Evolutionary conservation across 1,284 basidiomycete species (phyloP), one percentile per base, ranked within the genome.

Genomic region (Heterobasidion occidentale): DNA sequence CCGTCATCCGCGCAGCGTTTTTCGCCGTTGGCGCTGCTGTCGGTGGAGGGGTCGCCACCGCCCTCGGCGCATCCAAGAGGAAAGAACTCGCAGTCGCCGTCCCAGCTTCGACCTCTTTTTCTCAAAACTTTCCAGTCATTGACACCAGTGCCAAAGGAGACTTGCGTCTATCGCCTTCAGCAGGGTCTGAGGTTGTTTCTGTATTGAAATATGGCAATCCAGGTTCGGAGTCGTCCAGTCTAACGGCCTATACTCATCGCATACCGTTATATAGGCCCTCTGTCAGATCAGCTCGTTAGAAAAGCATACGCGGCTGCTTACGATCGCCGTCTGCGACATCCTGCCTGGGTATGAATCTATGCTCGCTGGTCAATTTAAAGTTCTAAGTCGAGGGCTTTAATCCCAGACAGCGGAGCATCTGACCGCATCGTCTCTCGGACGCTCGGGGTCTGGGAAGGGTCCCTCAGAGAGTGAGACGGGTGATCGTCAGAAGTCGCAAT

Each of bases 231-330:
- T 59, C 44, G 20, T 54, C 48, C 35, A 20, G 36, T 54, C n/a
- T 42, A n/a, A 42, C 27, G 5, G 27, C 6, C 27, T 27, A 27
- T 27, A 27, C 5, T 27, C 27, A 27, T 27, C 27, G 4, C 27
- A 27, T 27, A 1, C 27, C 27, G 27, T 27, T 27, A 4, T 27
- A 27, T 59, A 92, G 94, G 94, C 15, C 94, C 94, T 12, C 78
- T 93, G 34, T 79, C 88, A 5, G 94, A 98, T 71, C 71, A 88
- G 11, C 77, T 97, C 46, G 78, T 86, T 36, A 80, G 92, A 46
- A 83, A 84, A 65, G 93, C 90, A 8, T 97, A 96, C 67, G 85
- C 91, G 27, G 86, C 92, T 4, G 91, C 84, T 3, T 99, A 99
- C 70, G 96, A 99, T 69, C 80, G 97, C 52, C 79, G 92, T 11